Evolutionary conservation across 2,329 filamentous ascomycete genomes (phyloP).

Genomic region (Escovopsis sp.): DNA sequence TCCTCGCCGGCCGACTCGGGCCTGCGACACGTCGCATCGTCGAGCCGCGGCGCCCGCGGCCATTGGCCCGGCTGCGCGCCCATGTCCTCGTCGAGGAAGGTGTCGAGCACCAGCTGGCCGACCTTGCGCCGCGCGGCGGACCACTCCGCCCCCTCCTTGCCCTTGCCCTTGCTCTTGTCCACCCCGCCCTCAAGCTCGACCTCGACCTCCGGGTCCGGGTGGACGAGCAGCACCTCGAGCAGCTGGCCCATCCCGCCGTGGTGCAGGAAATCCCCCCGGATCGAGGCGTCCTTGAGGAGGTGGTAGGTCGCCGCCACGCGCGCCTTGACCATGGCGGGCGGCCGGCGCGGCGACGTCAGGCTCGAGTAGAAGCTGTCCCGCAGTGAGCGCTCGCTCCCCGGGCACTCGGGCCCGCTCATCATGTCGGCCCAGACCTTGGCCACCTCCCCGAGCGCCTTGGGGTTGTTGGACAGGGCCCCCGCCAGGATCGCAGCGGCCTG

Average conservation of each 20-base stretch:
- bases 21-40: constrained; percentile 22
- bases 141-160: constrained; percentile 33
- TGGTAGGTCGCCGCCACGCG: constrained; percentile 38
- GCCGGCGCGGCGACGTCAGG: constrained; percentile 15
- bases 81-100: constrained; percentile 51
- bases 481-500: constrained; percentile 43
- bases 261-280: constrained; percentile 41
- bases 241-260: constrained; percentile 38
- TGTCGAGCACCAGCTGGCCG: constrained; percentile 46
- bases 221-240: constrained; percentile 36
- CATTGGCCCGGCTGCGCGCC: constrained; percentile 43
- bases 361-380: constrained; percentile 26
- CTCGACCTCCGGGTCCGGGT: too few relatives aligned
- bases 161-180: too few relatives aligned
- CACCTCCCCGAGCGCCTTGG: constrained; percentile 40
- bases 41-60: constrained; percentile 26
- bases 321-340: constrained; percentile 19
- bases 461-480: constrained; percentile 49
- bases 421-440: constrained; percentile 31
- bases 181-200: too few relatives aligned
- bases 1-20: constrained; percentile 22
- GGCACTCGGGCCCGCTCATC: constrained; percentile 24
- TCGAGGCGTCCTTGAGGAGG: constrained; percentile 37
- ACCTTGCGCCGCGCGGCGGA: constrained; percentile 37
- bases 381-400: constrained; percentile 14